Percentiles rank a stretch among this genome's conserved stretches.
phyloP scores from a whole-genome alignment of 2,329 filamentous ascomycete genomes.

The Claviceps pusilla region DNA sequence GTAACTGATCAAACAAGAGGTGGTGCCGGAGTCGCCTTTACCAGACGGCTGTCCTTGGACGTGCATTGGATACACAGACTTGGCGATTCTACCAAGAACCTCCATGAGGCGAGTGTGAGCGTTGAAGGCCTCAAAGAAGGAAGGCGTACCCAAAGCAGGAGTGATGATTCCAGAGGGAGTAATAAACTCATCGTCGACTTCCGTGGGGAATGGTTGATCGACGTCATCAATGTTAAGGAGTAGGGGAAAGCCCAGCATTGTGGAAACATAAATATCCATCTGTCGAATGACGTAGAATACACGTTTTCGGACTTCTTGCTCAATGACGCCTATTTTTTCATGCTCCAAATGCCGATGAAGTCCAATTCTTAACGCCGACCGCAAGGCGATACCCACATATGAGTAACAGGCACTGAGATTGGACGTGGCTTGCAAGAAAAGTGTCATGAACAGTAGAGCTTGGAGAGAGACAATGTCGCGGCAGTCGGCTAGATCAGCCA shows the following conservation, averaged over 20 bases:
- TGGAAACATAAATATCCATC: constrained; percentile 56
- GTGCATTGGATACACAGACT: constrained; percentile 50
- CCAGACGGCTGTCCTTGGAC: constrained; percentile 32
- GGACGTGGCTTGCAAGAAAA: constrained; percentile 67
- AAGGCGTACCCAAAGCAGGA: constrained; percentile 40
- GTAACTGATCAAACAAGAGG: constrained; percentile 48
- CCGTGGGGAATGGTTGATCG: constrained; percentile 48
- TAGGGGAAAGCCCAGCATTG: constrained; percentile 50
- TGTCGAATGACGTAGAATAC: constrained; percentile 55
- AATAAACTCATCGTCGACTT: constrained; percentile 54
- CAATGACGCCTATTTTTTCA: constrained; percentile 45
- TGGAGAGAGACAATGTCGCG: constrained; percentile 62
- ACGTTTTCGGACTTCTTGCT: constrained; percentile 47
- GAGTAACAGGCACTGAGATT: constrained; percentile 69
- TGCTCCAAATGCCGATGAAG: constrained; percentile 59
- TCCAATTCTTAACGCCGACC: constrained; percentile 62
- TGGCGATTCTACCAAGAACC: constrained; percentile 50
- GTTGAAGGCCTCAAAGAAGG: constrained; percentile 50
- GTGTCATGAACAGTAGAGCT: constrained; percentile 62
- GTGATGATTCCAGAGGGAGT: constrained; percentile 40
- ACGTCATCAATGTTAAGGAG: constrained; percentile 50
- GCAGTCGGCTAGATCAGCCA: constrained; percentile 53
- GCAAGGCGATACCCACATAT: constrained; percentile 62
- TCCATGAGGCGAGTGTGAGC: constrained; percentile 49
- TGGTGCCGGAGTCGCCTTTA: constrained; percentile 27